Evolutionary conservation across 345 rosid species (phyloP).

Genomic region (Citrus hindsii): DNA sequence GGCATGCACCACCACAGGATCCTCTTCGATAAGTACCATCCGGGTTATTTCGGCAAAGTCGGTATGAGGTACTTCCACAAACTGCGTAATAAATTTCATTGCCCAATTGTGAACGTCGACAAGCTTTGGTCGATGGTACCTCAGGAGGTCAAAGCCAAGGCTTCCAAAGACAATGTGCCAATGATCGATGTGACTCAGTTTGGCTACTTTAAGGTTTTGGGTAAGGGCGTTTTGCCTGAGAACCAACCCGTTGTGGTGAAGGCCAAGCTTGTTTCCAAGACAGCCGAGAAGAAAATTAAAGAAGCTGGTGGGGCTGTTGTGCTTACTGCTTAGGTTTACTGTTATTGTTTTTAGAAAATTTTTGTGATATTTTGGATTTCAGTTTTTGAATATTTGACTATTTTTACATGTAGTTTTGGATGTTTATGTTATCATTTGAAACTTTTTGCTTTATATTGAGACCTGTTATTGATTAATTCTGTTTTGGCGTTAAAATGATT

Average conservation of each 20-base stretch:
- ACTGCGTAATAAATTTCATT: slow-evolving; percentile 35
- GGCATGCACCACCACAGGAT: slow-evolving; percentile 44
- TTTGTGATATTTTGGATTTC: background rate
- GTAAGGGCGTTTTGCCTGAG: slow-evolving; percentile 31
- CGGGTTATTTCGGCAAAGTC: slow-evolving; percentile 42
- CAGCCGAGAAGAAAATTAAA: slow-evolving; percentile 41
- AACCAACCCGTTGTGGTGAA: slow-evolving; percentile 35
- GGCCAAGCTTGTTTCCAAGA: slow-evolving; percentile 38
- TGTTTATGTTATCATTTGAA: background rate
- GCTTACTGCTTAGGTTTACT: slow-evolving; percentile 20
- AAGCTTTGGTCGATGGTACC: slow-evolving; percentile 42
- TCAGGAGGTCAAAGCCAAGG: slow-evolving; percentile 29
- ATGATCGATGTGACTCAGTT: slow-evolving; percentile 34
- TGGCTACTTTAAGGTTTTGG: slow-evolving; percentile 37
- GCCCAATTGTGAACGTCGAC: slow-evolving; percentile 40
- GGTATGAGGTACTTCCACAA: slow-evolving; percentile 46
- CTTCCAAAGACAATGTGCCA: slow-evolving; percentile 31
- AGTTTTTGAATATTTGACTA: background rate
- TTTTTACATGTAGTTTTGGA: slow-evolving; percentile 3
- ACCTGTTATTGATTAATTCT: background rate
- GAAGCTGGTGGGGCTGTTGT: slow-evolving; percentile 35
- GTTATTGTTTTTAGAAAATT: background rate
- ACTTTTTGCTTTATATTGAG: background rate
- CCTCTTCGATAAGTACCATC: slow-evolving; percentile 46
- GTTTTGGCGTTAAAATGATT: background rate